Conservation (phyloP, 768 basidiomycete genomes). For the Antrodiella citrinella region DNA sequence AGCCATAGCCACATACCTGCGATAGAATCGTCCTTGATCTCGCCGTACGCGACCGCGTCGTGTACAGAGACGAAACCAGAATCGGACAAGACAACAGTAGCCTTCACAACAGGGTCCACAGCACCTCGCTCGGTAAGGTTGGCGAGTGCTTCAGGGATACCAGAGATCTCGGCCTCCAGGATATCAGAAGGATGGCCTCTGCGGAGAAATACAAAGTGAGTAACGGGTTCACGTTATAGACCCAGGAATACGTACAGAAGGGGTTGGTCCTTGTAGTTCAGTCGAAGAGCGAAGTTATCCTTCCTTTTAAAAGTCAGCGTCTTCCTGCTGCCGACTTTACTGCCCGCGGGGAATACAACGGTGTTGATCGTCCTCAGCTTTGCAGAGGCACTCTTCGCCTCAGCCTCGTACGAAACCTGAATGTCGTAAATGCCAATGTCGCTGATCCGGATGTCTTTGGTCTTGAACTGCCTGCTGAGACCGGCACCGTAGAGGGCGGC, state of each 20-base stretch:
- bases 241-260: conserved; percentile 56
- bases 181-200: conserved; percentile 72
- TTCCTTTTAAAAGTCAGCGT: conserved; percentile 79
- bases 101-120: conserved; percentile 78
- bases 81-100: conserved; percentile 75
- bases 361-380: conserved; percentile 67
- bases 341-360: conserved; percentile 67
- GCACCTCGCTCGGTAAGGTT: conserved; percentile 83
- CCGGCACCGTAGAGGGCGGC: conserved; percentile 90
- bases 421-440: conserved; percentile 73
- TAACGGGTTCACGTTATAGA: conserved; percentile 1
- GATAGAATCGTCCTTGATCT: conserved; percentile 74
- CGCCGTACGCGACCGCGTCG: conserved; percentile 72
- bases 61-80: conserved; percentile 79
- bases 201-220: not conserved
- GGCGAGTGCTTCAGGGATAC: conserved; percentile 65
- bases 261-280: conserved; percentile 65
- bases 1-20: conserved; percentile 39
- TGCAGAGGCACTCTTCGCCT: conserved; percentile 38
- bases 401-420: conserved; percentile 69
- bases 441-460: conserved; percentile 82
- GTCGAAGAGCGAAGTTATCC: conserved; percentile 71
- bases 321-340: conserved; percentile 77
- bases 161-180: conserved; percentile 62
- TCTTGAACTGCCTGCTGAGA: conserved; percentile 86